Evolutionary conservation across 2,329 filamentous ascomycete species (phyloP), one percentile per base, ranked within the genome.

Genomic region (Beauveria asiatica): DNA sequence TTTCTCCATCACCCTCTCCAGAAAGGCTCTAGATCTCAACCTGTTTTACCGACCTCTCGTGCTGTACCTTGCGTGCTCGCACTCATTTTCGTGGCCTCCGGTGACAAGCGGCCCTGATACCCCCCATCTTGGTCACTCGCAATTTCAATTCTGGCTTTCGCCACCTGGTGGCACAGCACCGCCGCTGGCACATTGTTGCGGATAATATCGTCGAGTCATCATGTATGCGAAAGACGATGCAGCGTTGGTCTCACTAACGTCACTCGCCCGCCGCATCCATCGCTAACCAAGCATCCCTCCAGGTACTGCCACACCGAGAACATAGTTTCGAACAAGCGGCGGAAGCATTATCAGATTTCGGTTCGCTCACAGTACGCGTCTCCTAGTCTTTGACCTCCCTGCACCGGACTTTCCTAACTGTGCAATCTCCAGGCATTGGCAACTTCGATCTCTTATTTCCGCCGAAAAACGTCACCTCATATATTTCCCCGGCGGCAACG

Each of bases 381-480:
- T 10, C 30, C n/a, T 19, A 46, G 19, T 21, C 17, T 16, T n/a
- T 19, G 1, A 11, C 8, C 33, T n/a, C 10, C 4, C 19, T 23
- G 13, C 30, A 9, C 3, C n/a, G 8, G n/a, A 13, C 9, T 8
- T 19, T 5, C 5, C 57, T 58, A 49, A 49, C n/a, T 62, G 53
- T 23, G 33, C 66, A 76, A 74, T 61, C 74, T 63, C 33, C 68
- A 92, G 88, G 65, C 90, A 94, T 75, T 92, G 88, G 86, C 90
- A 94, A 75, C 80, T 99, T 50, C 90, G 93, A 59, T 93, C 95
- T 66, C 86, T 96, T 66, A 89, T 97, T 70, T 93, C 90, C 72
- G 88, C 87, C 27, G 86, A 90, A 65, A 84, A 89, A 68, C 80
- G 85, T 48, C 84, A 92, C 72, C 76, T 87, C 66, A 81, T 97